Conservation (phyloP, 257 asterid species). For the Gynochthodes officinalis region DNA sequence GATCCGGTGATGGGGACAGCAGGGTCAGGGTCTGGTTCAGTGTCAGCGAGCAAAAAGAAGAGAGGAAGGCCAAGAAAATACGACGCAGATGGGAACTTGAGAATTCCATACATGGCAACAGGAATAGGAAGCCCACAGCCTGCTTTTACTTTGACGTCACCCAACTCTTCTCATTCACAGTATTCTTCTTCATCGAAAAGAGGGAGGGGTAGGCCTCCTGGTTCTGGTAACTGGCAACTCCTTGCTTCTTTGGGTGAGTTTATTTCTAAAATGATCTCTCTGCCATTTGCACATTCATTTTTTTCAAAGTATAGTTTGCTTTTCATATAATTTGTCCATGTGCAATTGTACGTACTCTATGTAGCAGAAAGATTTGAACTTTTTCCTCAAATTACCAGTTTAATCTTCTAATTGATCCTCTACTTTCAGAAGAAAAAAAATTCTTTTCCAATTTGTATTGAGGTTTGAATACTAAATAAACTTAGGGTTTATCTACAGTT, state of each 20-base stretch:
- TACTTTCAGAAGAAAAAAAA: neutral
- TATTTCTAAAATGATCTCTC: neutral
- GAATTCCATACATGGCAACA: constrained; percentile 40
- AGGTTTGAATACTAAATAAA: neutral
- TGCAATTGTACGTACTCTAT: neutral
- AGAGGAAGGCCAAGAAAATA: constrained; percentile 90
- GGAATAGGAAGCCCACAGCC: constrained; percentile 39
- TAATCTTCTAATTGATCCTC: neutral
- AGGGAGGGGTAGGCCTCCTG: constrained; percentile 57
- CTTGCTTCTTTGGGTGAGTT: constrained; percentile 69
- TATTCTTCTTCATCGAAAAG: constrained; percentile 43
- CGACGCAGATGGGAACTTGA: constrained; percentile 77
- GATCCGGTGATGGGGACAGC: constrained; percentile 26
- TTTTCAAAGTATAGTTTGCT: no score
- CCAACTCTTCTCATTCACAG: constrained; percentile 44
- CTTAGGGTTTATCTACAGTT: neutral
- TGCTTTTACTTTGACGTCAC: constrained; percentile 64
- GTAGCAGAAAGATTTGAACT: constrained; percentile 5
- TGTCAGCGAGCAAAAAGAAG: constrained; percentile 54
- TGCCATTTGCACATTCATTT: neutral
- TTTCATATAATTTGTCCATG: neutral
- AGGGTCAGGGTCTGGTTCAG: constrained; percentile 4
- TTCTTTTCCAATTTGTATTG: neutral
- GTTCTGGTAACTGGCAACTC: constrained; percentile 49
- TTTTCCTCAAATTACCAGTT: neutral